These are phyloP conservation scores for Paracorniculantispora psalliotae DNA, from an alignment of 2,329 filamentous ascomycete genomes.

Conservation along the genomic window DNA sequence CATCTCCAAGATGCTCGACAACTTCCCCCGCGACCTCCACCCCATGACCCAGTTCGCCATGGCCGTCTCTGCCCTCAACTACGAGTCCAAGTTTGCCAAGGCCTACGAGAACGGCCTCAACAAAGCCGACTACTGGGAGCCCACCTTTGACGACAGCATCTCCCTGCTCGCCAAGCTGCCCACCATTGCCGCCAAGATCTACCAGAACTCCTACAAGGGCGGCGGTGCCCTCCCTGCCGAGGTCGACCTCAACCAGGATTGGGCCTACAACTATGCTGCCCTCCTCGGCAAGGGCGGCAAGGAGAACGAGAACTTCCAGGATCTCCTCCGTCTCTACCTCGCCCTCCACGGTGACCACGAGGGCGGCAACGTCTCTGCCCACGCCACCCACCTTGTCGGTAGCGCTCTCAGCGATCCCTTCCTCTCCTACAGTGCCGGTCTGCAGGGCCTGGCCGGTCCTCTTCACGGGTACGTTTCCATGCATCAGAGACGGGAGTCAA, in stretches of 20 bases:
- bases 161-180: slow-evolving; percentile 92
- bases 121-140: slow-evolving; percentile 99
- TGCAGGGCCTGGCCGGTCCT: slow-evolving; percentile 92
- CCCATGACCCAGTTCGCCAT: slow-evolving; percentile 98
- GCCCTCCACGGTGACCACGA: slow-evolving; percentile 98
- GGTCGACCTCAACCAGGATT: slow-evolving; percentile 82
- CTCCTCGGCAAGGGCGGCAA: slow-evolving; percentile 88
- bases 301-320: slow-evolving; percentile 90
- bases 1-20: slow-evolving; percentile 81
- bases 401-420: slow-evolving; percentile 92
- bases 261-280: slow-evolving; percentile 97
- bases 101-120: slow-evolving; percentile 84
- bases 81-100: slow-evolving; percentile 89
- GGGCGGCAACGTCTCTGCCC: slow-evolving; percentile 94
- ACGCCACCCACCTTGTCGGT: slow-evolving; percentile 90
- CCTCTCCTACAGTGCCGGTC: slow-evolving; percentile 90
- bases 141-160: slow-evolving; percentile 93
- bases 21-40: slow-evolving; percentile 84
- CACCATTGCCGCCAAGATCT: slow-evolving; percentile 94
- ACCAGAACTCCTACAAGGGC: slow-evolving; percentile 83
- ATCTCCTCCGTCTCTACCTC: slow-evolving; percentile 87
- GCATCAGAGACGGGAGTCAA: background rate
- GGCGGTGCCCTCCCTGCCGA: slow-evolving; percentile 67
- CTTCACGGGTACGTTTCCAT: slow-evolving; percentile 44
- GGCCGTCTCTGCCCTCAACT: slow-evolving; percentile 91